These are phyloP conservation scores for Trametes polyzona DNA, from an alignment of 1,284 basidiomycete genomes.

Conservation along the genomic window DNA sequence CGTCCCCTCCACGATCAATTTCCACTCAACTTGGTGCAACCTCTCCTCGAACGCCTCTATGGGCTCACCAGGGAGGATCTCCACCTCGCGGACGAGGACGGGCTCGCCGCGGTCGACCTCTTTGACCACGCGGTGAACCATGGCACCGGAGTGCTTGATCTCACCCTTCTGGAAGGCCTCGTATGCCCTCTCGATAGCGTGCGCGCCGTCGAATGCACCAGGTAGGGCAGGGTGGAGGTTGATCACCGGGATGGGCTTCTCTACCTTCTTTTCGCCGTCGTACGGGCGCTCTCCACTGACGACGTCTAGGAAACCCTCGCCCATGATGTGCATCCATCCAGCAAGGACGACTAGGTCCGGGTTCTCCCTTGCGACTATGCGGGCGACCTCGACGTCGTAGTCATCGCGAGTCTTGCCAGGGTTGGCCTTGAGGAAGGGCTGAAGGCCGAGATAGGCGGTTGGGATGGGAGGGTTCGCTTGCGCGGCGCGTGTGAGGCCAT, in stretches of 20 bases:
- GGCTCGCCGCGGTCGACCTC: constrained; percentile 95
- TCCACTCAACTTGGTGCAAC: constrained; percentile 87
- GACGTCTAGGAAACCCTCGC: constrained; percentile 57
- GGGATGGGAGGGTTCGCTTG: constrained; percentile 76
- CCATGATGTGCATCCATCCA: constrained; percentile 97
- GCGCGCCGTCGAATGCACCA: constrained; percentile 91
- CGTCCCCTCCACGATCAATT: constrained; percentile 88
- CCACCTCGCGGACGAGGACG: constrained; percentile 79
- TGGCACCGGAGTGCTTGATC: constrained; percentile 79
- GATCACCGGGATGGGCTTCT: constrained; percentile 80
- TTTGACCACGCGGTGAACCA: constrained; percentile 94
- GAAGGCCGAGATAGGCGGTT: constrained; percentile 83
- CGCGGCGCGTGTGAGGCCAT: constrained; percentile 83
- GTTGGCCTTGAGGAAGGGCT: constrained; percentile 81
- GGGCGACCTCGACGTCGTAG: constrained; percentile 87
- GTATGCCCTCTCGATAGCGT: constrained; percentile 88
- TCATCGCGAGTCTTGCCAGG: constrained; percentile 78
- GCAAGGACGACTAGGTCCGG: constrained; percentile 94
- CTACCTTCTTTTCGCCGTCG: constrained; percentile 36
- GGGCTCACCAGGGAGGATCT: constrained; percentile 74
- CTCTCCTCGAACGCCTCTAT: constrained; percentile 78
- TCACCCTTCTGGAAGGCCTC: constrained; percentile 87
- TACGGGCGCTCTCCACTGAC: constrained; percentile 44
- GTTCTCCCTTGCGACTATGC: constrained; percentile 60
- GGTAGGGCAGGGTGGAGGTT: constrained; percentile 97